These are phyloP conservation scores for Ampelomyces quisqualis DNA, from an alignment of 2,329 filamentous ascomycete genomes.

Conservation along the genomic window DNA sequence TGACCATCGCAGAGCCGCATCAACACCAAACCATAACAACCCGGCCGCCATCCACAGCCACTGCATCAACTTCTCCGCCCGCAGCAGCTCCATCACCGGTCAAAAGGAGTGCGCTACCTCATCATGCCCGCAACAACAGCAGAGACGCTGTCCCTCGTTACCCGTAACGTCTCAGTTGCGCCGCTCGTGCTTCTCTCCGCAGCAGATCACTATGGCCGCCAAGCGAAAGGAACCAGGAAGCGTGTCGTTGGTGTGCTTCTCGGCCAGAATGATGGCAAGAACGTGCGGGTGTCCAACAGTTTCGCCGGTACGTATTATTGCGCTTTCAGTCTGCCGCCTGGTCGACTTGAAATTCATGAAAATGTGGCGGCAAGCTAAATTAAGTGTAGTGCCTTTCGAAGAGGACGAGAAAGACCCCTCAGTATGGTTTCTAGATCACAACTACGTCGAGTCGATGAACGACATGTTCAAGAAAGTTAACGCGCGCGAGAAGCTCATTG, in stretches of 20 bases:
- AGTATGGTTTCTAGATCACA: constrained; percentile 99
- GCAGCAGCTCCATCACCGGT: constrained; percentile 3
- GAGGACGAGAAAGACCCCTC: constrained; percentile 98
- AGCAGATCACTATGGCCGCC: constrained; percentile 97
- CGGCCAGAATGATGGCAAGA: constrained; percentile 94
- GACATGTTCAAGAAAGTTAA: constrained; percentile 99
- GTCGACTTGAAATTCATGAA: constrained; percentile 5
- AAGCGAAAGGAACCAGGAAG: constrained; percentile 82
- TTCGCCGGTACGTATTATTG: constrained; percentile 73
- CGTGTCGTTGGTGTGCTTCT: constrained; percentile 92
- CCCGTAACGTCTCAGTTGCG: constrained; percentile 92
- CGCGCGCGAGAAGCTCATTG: constrained; percentile 96
- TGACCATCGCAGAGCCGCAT: constrained; percentile 40
- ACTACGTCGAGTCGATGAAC: constrained; percentile 99
- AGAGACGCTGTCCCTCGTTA: constrained; percentile 93
- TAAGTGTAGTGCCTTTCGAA: constrained; percentile 80
- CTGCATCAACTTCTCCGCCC: constrained; percentile 11
- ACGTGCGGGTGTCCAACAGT: constrained; percentile 96
- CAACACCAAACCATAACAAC: constrained; percentile 26
- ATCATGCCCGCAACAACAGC: constrained; percentile 93
- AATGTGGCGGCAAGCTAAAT: constrained; percentile 22
- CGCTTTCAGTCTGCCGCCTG: constrained; percentile 17
- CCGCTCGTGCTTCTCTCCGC: constrained; percentile 96
- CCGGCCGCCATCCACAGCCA: constrained; percentile 18
- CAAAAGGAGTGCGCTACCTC: constrained; percentile 14